Evolutionary conservation across 495 filamentous ascomycete genomes (phyloP).

Genomic region (Lophiotrema nucula): DNA sequence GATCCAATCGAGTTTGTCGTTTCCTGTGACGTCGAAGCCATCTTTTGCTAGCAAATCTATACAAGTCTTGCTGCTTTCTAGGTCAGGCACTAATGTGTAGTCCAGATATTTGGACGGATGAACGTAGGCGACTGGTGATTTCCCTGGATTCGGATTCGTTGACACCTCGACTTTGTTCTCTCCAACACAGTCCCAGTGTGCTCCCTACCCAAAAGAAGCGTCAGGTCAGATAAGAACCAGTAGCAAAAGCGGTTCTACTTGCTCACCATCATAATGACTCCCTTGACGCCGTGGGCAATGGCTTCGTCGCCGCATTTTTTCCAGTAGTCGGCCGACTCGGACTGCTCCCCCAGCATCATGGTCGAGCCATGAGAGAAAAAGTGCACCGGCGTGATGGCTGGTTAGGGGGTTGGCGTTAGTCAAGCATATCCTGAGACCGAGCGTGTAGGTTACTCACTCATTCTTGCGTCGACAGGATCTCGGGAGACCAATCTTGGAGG

Average conservation of each 20-base stretch:
- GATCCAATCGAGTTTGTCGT: constrained; percentile 60
- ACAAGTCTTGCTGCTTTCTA: constrained; percentile 48
- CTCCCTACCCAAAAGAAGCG: too few species aligned
- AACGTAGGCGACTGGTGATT: constrained; percentile 59
- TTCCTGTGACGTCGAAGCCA: constrained; percentile 52
- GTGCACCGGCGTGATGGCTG: constrained; percentile 62
- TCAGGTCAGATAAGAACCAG: too few species aligned
- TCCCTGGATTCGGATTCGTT: constrained; percentile 54
- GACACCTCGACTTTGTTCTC: constrained; percentile 52
- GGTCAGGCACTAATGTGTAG: constrained; percentile 57
- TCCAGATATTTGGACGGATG: constrained; percentile 56
- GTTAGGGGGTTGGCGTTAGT: too few species aligned
- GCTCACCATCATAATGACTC: constrained; percentile 65
- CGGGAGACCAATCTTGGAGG: too few species aligned
- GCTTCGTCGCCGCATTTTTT: constrained; percentile 61
- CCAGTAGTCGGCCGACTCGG: constrained; percentile 60
- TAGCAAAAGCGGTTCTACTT: too few species aligned
- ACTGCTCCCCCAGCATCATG: constrained; percentile 65
- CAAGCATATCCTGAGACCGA: too few species aligned
- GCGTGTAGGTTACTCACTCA: too few species aligned
- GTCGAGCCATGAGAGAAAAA: constrained; percentile 69
- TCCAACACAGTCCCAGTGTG: constrained; percentile 56
- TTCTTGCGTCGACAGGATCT: too few species aligned
- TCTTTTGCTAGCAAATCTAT: constrained; percentile 46
- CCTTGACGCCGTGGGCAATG: constrained; percentile 54